These are phyloP conservation scores for Dunaliella primolecta DNA, from an alignment of 139 green algal genomes.

Conservation along the genomic window DNA sequence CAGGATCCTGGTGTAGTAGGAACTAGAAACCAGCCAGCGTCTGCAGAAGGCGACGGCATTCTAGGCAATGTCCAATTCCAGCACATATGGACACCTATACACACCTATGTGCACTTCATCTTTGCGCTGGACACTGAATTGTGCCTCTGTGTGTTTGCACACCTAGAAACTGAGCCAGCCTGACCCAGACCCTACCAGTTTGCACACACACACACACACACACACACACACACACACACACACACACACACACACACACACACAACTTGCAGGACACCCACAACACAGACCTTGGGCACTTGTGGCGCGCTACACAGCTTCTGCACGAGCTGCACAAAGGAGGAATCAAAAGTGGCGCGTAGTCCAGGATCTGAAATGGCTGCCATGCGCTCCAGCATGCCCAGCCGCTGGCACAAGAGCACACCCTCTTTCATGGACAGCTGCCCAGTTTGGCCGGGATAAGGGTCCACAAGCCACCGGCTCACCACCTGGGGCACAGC, in stretches of 20 bases:
- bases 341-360: constrained; percentile 58
- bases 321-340: constrained; percentile 74
- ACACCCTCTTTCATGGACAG: constrained; percentile 80
- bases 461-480: constrained; percentile 43
- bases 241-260: not conserved
- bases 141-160: too few species aligned
- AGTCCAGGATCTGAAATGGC: constrained; percentile 14
- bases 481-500: constrained; percentile 35
- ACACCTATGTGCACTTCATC: too few species aligned
- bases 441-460: constrained; percentile 22
- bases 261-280: not conserved
- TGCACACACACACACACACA: not conserved
- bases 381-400: constrained; percentile 55
- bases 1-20: too few species aligned
- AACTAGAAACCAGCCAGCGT: too few species aligned
- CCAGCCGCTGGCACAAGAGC: constrained; percentile 82
- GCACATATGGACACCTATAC: too few species aligned
- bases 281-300: constrained; percentile 21
- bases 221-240: not conserved
- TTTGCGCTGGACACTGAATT: too few species aligned
- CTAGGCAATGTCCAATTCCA: too few species aligned
- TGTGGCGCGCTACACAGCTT: constrained; percentile 43
- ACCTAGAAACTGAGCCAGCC: too few species aligned
- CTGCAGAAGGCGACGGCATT: too few species aligned
- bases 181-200: constrained; percentile 43